Evolutionary conservation across 768 basidiomycete genomes (phyloP).

Genomic region (Leucocoprinus sp.): DNA sequence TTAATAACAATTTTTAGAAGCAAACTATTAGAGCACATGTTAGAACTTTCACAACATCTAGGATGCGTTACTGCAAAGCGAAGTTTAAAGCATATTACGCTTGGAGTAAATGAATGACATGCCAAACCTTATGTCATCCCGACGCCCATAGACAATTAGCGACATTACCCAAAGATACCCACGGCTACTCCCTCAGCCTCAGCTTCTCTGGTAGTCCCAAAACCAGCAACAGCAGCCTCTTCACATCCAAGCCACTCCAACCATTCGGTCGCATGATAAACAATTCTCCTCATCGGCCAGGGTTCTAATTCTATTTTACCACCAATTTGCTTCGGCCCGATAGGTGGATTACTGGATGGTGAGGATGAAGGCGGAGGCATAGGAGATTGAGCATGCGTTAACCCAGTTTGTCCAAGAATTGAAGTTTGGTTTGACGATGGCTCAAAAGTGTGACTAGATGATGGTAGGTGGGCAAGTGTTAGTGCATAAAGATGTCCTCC

Average conservation of each 20-base stretch:
- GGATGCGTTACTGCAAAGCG: no score
- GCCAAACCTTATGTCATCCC: no score
- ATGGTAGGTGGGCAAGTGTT: constrained; percentile 4
- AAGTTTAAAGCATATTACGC: no score
- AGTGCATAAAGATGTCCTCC: constrained; percentile 8
- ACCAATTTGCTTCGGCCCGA: constrained; percentile 13
- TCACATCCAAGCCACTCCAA: constrained; percentile 58
- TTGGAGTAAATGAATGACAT: no score
- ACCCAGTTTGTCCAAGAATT: neutral
- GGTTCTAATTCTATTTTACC: constrained; percentile 34
- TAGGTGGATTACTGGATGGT: neutral
- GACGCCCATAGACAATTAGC: no score
- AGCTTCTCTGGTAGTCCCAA: constrained; percentile 9
- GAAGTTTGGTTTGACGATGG: neutral
- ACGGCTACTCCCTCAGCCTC: constrained; percentile 10
- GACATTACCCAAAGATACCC: constrained; percentile 4
- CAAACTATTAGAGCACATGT: no score
- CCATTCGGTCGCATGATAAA: constrained; percentile 51
- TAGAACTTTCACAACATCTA: no score
- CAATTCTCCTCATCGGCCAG: constrained; percentile 46
- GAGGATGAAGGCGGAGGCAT: neutral
- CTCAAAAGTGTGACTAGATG: neutral
- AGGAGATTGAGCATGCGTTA: neutral
- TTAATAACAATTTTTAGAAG: no score
- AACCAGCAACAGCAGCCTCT: constrained; percentile 29